phyloP scores from a whole-genome alignment of 2,329 filamentous ascomycete species.

The Fusarium hostae region DNA sequence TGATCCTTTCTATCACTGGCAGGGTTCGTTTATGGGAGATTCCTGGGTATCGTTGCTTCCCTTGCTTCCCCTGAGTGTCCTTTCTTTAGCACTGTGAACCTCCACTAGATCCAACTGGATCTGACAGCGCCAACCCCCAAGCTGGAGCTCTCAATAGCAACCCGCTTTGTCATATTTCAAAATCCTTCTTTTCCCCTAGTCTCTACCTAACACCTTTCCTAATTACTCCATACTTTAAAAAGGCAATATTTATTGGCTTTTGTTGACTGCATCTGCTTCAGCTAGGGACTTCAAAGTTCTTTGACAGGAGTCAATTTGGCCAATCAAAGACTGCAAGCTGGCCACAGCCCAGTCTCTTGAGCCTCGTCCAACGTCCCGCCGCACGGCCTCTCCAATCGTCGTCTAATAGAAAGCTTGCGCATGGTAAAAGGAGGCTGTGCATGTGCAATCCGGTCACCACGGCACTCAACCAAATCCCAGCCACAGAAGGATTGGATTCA shows the following conservation, averaged over 20 bases:
- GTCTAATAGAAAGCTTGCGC: slow-evolving; percentile 31
- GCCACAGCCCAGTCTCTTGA: slow-evolving; percentile 40
- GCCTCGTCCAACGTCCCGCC: slow-evolving; percentile 42
- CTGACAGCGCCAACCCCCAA: slow-evolving; percentile 31
- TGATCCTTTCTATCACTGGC: slow-evolving; percentile 28
- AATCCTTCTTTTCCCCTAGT: background rate
- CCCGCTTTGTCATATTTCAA: slow-evolving; percentile 10
- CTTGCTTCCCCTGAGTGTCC: slow-evolving; percentile 13
- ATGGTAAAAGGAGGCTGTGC: slow-evolving; percentile 39
- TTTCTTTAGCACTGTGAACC: slow-evolving; percentile 28
- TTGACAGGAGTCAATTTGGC: slow-evolving; percentile 2
- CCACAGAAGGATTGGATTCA: slow-evolving; percentile 20
- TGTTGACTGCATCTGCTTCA: background rate
- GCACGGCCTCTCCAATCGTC: slow-evolving; percentile 34
- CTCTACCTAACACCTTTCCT: background rate
- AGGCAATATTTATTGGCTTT: background rate
- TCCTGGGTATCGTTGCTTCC: background rate
- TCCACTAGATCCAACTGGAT: slow-evolving; percentile 15
- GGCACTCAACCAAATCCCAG: slow-evolving; percentile 27
- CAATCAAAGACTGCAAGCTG: slow-evolving; percentile 44
- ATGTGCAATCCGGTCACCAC: slow-evolving; percentile 31
- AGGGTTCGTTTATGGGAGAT: slow-evolving; percentile 8
- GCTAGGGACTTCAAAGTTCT: background rate
- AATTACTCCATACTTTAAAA: background rate
- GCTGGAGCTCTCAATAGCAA: slow-evolving; percentile 8